Base-by-base conservation (phyloP, 805 yeast species). In the Suhomyces pyralidae region DNA sequence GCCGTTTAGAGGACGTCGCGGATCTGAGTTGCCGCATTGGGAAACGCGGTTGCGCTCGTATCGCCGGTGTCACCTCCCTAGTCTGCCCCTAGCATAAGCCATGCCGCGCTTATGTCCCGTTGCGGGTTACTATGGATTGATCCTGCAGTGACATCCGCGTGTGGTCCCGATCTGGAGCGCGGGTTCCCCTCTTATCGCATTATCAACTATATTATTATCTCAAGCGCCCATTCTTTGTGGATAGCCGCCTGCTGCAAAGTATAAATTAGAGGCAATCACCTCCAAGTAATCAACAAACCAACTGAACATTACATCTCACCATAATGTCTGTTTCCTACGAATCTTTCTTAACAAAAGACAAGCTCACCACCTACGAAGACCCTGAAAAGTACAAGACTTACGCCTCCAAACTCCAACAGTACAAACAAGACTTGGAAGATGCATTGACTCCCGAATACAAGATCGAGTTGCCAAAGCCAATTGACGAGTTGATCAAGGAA, bases 321-420 rank as follows among this genome's bases (percentile, higher is more conserved):
- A 45, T 32, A 24, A 51, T 47, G 50, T n/a, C 55, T 34, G 59
- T 61, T n/a, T 46, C 62, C 14, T 59, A 48, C 43, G 51, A 55
- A 19, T 55, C 55, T 22, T 70, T 71, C 55, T 63, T 73, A 47
- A 64, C 66, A 48, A 66, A 62, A 10, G 77, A 71, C 51, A 53
- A 28, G 32, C 62, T 71, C 49, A 62, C 60, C 22, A 57, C 32
- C 9, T 74, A 70, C 53, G 78, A 74, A 56, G 76, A 81, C 58
- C 62, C 73, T 1, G 77, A 68, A 54, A 71, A 73, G 47, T 81
- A 67, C 60, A 52, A 58, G 28, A 58, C 69, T 26, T 81, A 76
- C 76, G 56, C 70, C 46, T 84, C 84, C 9, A 78, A 76, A 57
- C 69, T 81, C 51, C 71, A 74, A 53, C 66, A 71, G 44, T 78